phyloP scores from a whole-genome alignment of 202 grass and related monocot species.

The Schoenoplectus tabernaemontani region DNA sequence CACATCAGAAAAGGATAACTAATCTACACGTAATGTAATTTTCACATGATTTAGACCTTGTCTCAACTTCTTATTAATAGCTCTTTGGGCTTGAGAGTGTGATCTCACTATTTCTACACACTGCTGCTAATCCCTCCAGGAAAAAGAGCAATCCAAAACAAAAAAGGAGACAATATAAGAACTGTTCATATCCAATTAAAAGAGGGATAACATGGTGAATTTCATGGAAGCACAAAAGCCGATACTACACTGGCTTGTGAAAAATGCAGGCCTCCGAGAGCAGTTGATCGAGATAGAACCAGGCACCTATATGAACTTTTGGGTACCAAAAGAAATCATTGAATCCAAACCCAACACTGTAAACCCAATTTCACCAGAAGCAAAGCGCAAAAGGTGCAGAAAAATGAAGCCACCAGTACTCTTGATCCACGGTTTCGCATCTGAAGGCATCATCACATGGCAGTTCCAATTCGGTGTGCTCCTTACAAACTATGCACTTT shows the following conservation, averaged over 20 bases:
- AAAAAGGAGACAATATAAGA: not conserved
- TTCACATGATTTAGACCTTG: not conserved
- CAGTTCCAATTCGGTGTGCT: conserved; percentile 95
- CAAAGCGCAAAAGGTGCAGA: not conserved
- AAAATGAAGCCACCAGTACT: conserved; percentile 53
- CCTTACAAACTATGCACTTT: conserved; percentile 57
- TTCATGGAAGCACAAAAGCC: conserved; percentile 74
- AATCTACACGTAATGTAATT: not conserved
- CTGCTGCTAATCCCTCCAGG: not conserved
- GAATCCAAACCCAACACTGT: conserved; percentile 34
- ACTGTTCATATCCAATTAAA: not conserved
- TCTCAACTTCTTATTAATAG: conserved; percentile 11
- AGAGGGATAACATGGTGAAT: conserved; percentile 64
- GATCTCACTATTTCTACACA: not conserved
- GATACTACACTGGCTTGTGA: conserved; percentile 53
- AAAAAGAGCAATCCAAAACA: not conserved
- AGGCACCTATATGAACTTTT: conserved; percentile 71
- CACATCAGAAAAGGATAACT: conserved; percentile 1
- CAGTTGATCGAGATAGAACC: conserved; percentile 55
- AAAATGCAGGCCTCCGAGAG: conserved; percentile 60
- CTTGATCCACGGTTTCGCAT: conserved; percentile 74
- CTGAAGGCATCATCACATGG: conserved; percentile 81
- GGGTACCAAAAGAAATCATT: conserved; percentile 60
- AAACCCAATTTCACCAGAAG: conserved; percentile 9
- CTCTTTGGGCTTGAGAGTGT: not conserved